A percentile compares a stretch with the other conserved stretches of the same genome.
Conservation (phyloP, 2,329 filamentous ascomycete species). For the Dothideomycetes sp. region DNA sequence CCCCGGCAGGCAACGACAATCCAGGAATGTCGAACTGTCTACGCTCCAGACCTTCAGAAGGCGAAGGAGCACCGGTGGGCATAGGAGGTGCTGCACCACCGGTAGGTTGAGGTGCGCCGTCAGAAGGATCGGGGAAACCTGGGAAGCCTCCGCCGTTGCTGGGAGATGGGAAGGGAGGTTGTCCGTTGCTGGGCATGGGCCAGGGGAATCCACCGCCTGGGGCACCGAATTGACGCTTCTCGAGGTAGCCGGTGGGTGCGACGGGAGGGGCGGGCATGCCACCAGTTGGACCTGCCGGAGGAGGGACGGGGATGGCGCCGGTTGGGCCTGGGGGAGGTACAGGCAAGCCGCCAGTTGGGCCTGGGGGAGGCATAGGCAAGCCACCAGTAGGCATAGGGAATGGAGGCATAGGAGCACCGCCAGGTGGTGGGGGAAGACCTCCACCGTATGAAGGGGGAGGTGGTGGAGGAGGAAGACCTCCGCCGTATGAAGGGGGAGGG, state of each 20-base stretch:
- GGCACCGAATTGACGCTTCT: neutral
- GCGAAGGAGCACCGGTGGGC: no score
- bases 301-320: neutral
- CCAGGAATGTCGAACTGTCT: no score
- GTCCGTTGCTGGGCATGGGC: neutral
- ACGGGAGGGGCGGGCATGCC: neutral
- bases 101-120: no score
- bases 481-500: neutral
- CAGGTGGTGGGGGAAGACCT: no score
- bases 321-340: neutral
- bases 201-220: neutral
- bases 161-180: neutral
- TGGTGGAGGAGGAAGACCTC: conserved; percentile 5
- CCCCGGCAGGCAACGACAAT: no score
- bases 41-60: no score
- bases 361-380: neutral
- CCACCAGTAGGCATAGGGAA: neutral
- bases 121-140: neutral
- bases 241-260: neutral
- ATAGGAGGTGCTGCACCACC: no score
- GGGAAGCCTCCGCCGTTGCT: neutral
- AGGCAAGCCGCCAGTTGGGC: neutral
- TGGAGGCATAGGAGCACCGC: no score
- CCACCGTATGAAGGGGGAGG: neutral
- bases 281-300: neutral